A percentile compares a stretch with the other conserved stretches of the same genome.
Evolutionary conservation across 2,329 filamentous ascomycete species (phyloP).

Genomic region (Alternaria gaisen): DNA sequence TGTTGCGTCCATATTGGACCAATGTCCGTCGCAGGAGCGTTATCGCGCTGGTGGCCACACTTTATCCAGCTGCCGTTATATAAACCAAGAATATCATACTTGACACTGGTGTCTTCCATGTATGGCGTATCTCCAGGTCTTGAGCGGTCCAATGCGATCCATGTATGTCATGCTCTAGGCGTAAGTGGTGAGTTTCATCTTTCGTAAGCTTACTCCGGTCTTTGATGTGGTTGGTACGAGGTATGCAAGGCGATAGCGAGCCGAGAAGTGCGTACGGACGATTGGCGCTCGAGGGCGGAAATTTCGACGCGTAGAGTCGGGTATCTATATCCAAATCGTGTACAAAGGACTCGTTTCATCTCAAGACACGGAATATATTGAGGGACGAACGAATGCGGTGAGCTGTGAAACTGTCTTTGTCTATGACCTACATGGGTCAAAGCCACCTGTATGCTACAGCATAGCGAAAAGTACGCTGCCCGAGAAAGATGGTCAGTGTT

Average conservation of each 20-base stretch:
- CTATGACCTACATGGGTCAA: not conserved
- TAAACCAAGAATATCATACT: not conserved
- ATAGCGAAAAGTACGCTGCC: not conserved
- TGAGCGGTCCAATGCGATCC: not conserved
- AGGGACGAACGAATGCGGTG: not conserved
- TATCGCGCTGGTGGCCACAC: not conserved
- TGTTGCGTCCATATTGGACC: constrained; percentile 7
- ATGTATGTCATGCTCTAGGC: not conserved
- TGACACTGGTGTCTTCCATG: not conserved
- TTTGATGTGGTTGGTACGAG: not conserved
- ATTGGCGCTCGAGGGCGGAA: not conserved
- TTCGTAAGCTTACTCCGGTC: not conserved
- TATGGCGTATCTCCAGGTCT: not conserved
- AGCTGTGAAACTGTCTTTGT: not conserved
- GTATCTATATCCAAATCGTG: not conserved
- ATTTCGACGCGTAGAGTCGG: not conserved
- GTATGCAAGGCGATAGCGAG: not conserved
- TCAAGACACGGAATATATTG: not conserved
- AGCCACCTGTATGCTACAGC: not conserved
- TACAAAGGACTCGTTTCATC: constrained; percentile 1
- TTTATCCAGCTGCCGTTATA: not conserved
- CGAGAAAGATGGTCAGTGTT: not conserved
- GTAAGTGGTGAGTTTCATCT: not conserved
- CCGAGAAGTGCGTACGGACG: not conserved
- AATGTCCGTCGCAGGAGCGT: not conserved